phyloP scores from a whole-genome alignment of 2,329 filamentous ascomycete species.

The Diaporthe velutina region DNA sequence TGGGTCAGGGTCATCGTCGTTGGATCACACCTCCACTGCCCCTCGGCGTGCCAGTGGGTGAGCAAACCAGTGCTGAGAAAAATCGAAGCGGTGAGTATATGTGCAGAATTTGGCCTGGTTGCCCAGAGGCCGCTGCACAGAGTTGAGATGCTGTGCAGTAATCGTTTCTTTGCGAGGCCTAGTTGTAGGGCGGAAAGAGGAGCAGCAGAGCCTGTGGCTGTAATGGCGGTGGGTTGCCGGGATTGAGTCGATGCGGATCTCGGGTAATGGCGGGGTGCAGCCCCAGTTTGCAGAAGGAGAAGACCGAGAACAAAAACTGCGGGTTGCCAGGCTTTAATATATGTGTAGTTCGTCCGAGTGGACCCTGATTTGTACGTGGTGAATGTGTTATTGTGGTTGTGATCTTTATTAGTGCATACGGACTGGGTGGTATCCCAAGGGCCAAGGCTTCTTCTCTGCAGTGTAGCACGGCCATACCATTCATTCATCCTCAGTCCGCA shows the following conservation, averaged over 20 bases:
- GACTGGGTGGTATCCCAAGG: neutral
- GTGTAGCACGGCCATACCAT: neutral
- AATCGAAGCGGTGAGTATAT: neutral
- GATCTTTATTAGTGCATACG: neutral
- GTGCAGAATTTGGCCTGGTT: neutral
- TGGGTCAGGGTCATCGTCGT: constrained; percentile 63
- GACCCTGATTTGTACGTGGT: too few species aligned
- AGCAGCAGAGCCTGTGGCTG: neutral
- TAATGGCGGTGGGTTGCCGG: constrained; percentile 15
- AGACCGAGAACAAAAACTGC: neutral
- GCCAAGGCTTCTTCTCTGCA: neutral
- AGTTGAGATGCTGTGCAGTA: neutral
- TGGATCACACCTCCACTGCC: neutral
- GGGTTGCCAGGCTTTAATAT: neutral
- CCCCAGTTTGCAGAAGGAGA: constrained; percentile 15
- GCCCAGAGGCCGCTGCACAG: neutral
- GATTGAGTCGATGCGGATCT: constrained; percentile 4
- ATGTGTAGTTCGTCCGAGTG: neutral
- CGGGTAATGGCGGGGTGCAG: constrained; percentile 22
- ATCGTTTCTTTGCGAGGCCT: neutral
- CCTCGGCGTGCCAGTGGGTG: neutral
- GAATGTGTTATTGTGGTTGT: neutral
- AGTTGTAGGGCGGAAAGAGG: neutral
- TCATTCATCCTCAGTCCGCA: neutral
- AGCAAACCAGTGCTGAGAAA: neutral